Base-by-base conservation (phyloP, 306 rosid species). In the Begonia masoniana region DNA sequence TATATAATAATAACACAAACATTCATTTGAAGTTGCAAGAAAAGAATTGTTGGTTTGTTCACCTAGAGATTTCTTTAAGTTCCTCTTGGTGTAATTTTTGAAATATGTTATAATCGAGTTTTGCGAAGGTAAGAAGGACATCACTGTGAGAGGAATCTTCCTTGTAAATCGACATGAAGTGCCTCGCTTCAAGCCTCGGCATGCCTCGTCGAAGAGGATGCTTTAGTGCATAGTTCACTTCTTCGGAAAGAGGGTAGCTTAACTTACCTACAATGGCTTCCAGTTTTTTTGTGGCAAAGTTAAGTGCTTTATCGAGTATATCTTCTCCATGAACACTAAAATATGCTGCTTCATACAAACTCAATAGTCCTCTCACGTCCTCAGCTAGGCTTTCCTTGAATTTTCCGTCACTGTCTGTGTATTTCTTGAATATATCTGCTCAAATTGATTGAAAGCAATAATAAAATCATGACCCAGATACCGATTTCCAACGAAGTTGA, bases 311-410 rank as follows among this genome's bases (percentile, higher is more conserved):
- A 10, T 76, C 81, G 8, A 80, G 69, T 26, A 80, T 60, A 4
- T 68, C 63, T 55, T 80, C 83, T 59, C 77, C 74, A 3, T 64
- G 78, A 13, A 60, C 12, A 55, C 68, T 63, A 0, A 64, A 12
- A 54, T 72, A 66, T 15, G 82, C 4, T 0, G 84, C 84, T 72
- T 81, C 84, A 14, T 75, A 78, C 12, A 82, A 66, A 51, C 71
- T 72, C 24, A 81, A 15, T 62, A 81, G 55, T 21, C 76, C 80
- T 6, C 60, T 14, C 9, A 52, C 52, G 52, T 70, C 69, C 0
- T 21, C 10, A 0, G 10, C 50, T 0, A 73, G 8, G 3, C 26
- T 11, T 21, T 64, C 64, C 45, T 54, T 60, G 47, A 80, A 78
- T 10, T 41, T 55, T 1, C 79, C 84, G 15, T 61, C 26, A 0